Conservation (phyloP, 768 basidiomycete genomes). For the Rhizopogon vinicolor region DNA sequence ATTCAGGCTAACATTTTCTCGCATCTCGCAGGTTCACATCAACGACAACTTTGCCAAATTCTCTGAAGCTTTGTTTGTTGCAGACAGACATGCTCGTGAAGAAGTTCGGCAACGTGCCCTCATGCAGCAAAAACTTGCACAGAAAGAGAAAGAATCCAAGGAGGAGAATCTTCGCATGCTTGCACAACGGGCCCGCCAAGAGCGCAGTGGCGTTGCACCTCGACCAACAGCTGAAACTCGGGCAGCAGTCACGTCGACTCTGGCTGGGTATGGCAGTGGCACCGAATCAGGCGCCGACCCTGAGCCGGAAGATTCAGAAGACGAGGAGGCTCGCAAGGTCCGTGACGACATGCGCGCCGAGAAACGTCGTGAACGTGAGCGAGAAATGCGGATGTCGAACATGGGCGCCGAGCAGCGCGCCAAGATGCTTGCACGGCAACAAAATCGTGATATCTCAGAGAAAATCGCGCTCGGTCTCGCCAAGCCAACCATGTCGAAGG, state of each 20-base stretch:
- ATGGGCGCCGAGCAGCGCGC: slow-evolving; percentile 98
- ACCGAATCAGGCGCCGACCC: slow-evolving; percentile 47
- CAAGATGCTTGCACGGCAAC: slow-evolving; percentile 91
- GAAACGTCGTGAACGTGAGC: slow-evolving; percentile 90
- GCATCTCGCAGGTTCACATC: slow-evolving; percentile 73
- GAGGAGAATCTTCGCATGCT: slow-evolving; percentile 93
- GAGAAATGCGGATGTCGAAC: slow-evolving; percentile 98
- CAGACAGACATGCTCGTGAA: slow-evolving; percentile 95
- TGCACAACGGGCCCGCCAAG: slow-evolving; percentile 94
- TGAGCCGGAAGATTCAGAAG: slow-evolving; percentile 64
- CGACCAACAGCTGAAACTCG: slow-evolving; percentile 65
- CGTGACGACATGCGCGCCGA: slow-evolving; percentile 89
- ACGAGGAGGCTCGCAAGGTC: slow-evolving; percentile 81
- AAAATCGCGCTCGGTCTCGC: slow-evolving; percentile 97
- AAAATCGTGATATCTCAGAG: slow-evolving; percentile 98
- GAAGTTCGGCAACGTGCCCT: slow-evolving; percentile 94
- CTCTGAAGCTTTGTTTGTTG: slow-evolving; percentile 92
- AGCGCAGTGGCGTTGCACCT: slow-evolving; percentile 73
- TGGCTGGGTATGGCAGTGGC: slow-evolving; percentile 87
- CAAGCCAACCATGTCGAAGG: slow-evolving; percentile 94
- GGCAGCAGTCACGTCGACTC: slow-evolving; percentile 66
- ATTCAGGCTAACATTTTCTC: background rate
- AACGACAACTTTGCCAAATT: slow-evolving; percentile 99
- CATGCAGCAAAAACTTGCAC: slow-evolving; percentile 98
- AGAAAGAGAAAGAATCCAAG: slow-evolving; percentile 94